Base-by-base conservation (phyloP, 2,329 filamentous ascomycete genomes). In the Phyllosticta ampelicida region DNA sequence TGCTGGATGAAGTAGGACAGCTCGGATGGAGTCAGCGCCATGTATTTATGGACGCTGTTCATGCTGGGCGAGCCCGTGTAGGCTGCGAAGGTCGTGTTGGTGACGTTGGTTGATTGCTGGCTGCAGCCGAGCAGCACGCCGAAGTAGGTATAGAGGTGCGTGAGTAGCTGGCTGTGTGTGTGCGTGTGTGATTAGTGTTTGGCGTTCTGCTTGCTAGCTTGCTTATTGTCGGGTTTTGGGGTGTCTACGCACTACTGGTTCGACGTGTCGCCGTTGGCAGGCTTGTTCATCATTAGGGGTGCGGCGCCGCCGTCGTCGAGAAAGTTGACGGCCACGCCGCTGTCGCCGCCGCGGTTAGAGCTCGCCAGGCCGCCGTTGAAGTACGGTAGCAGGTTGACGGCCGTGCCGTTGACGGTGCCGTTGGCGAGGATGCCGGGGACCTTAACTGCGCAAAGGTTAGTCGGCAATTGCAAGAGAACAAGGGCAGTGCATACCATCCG, bases 181-280 rank as follows among this genome's bases (percentile, higher is more conserved):
- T n/a, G n/a, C n/a, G n/a, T n/a, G n/a, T n/a, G n/a, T n/a, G n/a
- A n/a, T n/a, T n/a, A n/a, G n/a, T n/a, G n/a, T n/a, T n/a, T n/a
- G n/a, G n/a, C n/a, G n/a, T n/a, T n/a, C n/a, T n/a, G n/a, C n/a
- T n/a, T n/a, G n/a, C n/a, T n/a, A n/a, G n/a, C n/a, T n/a, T n/a
- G n/a, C n/a, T n/a, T n/a, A n/a, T n/a, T n/a, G n/a, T n/a, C n/a
- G n/a, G n/a, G n/a, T n/a, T n/a, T n/a, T n/a, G n/a, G n/a, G n/a
- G n/a, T n/a, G n/a, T n/a, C n/a, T n/a, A n/a, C n/a, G n/a, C n/a
- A 82, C 80, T 81, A 81, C 75, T 85, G 82, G 59, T 77, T 76
- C 0, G 79, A 82, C 18, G 60, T 74, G 5, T 68, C 73, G 60
- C 73, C 71, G 61, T 80, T 75, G 62, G 81, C 74, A 16, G 82